Evolutionary conservation across 352 stramenopile species (phyloP), one percentile per base, ranked within the genome.

Genomic region (Pythium periplocum): DNA sequence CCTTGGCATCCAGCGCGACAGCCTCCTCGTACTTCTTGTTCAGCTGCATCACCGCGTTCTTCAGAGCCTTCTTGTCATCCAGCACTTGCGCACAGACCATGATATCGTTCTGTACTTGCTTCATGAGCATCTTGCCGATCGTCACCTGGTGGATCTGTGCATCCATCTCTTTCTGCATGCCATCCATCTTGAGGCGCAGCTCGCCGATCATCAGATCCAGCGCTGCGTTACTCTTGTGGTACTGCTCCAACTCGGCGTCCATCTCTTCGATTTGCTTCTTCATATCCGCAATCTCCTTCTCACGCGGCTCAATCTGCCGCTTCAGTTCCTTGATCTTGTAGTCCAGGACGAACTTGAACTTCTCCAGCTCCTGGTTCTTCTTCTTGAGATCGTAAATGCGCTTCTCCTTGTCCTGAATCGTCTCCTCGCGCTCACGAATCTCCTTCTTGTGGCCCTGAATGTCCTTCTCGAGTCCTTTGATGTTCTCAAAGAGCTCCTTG

Each of bases 291-390:
- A 98, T 98, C 55, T 98, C 94, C 34, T 90, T 90, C 55, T 98
- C 92, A 4, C 93, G 86, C 12, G 94, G 94, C 64, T 98, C 94
- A 40, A 98, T 98, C 69, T 98, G 93, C 3, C 90, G 79, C 70
- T 98, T 98, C 4, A 98, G 68, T 73, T 98, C 94, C 59, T 97
- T 97, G 72, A 98, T 98, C 68, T 98, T 98, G 78, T 97, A 98
- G 62, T 98, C 93, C 33, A 98, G 62, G 40, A 98, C 92, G 51
- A 98, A 98, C 64, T 98, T 98, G 70, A 98, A 98, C 68, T 98
- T 98, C 45, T 98, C 93, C 26, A 98, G 71, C 66, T 98, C 92
- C 59, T 97, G 90, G 62, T 98, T 98, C 65, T 98, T 98, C 77
- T 98, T 98, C 68, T 98, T 98, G 11, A 98, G 59, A 43, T 98